Evolutionary conservation across 306 rosid species (phyloP), one percentile per base, ranked within the genome.

Genomic region (Quercus wislizeni): DNA sequence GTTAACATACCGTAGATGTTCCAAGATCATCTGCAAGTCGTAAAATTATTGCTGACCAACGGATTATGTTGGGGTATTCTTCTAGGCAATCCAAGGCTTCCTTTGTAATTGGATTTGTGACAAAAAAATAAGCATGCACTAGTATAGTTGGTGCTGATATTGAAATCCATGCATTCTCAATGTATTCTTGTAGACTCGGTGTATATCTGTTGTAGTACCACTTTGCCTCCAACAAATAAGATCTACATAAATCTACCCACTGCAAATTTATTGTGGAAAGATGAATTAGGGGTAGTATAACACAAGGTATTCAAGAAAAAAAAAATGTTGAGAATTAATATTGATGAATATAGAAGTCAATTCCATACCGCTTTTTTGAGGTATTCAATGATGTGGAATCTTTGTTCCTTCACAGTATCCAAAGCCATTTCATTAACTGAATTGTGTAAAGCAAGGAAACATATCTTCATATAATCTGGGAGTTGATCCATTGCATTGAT

Each of bases 11-110:
- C 76, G 38, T 4, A 3, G 76, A 64, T 5, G 84, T 76, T 19
- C 71, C 33, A 6, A 81, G 71, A 58, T 81, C 84, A 76, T 81
- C 62, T 19, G 73, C 58, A 58, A 81, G 80, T 20, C 74, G 77
- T 14, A 80, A 12, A 28, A 80, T 56, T 3, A 6, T 25, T 54
- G 74, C 13, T 31, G 33, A 54, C 20, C 54, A 19, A 19, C 5
- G 5, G 13, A 58, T 12, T 10, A 74, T 79, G 5, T 71, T 21
- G 2, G 75, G 27, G 43, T 55, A 25, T 17, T 67, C 17, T 74
- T 23, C 58, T 38, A 56, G 57, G 27, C 38, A 15, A 23, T 68
- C 59, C 7, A 80, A 74, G 8, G 71, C 79, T 15, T 68, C 33
- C 6, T 30, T 5, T 13, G 23, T 31, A 28, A 57, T 76, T 30